These are phyloP conservation scores for Alternaria sp. DNA, from an alignment of 2,329 filamentous ascomycete species.

Conservation along the genomic window DNA sequence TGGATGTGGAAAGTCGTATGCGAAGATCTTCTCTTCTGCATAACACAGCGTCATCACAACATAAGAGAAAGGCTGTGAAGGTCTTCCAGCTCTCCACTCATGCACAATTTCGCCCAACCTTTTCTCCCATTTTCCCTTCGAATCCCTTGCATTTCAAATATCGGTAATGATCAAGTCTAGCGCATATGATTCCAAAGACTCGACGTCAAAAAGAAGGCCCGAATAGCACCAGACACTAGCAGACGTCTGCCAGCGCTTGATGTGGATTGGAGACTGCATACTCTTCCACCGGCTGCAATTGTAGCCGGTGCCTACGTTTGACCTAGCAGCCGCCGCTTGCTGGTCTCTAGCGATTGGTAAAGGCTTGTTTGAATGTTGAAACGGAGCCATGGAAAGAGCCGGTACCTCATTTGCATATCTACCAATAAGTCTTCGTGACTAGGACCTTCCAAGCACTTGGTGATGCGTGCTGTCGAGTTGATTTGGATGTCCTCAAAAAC, in stretches of 20 bases:
- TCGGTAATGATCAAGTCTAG: not conserved
- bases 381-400: not conserved
- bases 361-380: not conserved
- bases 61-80: not conserved
- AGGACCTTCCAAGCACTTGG: not conserved
- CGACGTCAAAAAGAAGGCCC: slow-evolving; percentile 1
- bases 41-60: not conserved
- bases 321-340: not conserved
- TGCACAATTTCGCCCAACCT: not conserved
- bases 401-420: not conserved
- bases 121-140: too few relatives aligned
- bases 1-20: not conserved
- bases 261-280: not conserved
- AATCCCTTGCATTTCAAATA: not conserved
- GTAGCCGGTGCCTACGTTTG: not conserved
- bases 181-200: not conserved
- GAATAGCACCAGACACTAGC: slow-evolving; percentile 1
- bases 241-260: not conserved
- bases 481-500: not conserved
- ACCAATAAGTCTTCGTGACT: not conserved
- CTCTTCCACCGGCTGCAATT: not conserved
- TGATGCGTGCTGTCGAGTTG: not conserved
- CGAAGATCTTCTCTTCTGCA: not conserved
- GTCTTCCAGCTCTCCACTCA: not conserved
- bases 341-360: not conserved